Base-by-base conservation (phyloP, 805 yeast species). In the Yarrowia keelungensis region DNA sequence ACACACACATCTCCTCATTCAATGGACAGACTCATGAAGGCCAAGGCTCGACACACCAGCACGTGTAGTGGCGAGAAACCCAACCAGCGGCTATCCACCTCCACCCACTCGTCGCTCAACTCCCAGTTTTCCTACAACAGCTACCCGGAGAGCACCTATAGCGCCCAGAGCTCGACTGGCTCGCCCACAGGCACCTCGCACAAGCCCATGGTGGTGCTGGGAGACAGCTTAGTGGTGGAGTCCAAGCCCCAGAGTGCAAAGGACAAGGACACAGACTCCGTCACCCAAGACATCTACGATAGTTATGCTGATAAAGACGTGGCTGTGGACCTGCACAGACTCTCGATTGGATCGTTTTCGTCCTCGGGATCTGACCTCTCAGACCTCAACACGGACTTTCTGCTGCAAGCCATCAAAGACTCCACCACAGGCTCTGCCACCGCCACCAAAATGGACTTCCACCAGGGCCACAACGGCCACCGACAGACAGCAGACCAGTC, bases 1-100 rank as follows among this genome's bases (percentile, higher is more conserved):
- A 45, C 53, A 16, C 19, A 1, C 14, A 10, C 4, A 22, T 7
- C 39, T 22, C 38, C 16, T 22, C 39, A 41, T 11, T 22, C 49
- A 58, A 58, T 62, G 67, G 67, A 62, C 45, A 47, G 67, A 62
- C 67, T 62, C 47, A 62, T 62, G 67, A 62, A 62, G 47, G 67
- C 67, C 46, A 47, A 49, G 39, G 67, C 54, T 15, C n/a, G 67
- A 43, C 65, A 59, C 65, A n/a, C 65, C 5, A 26, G 42, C 26
- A 8, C 56, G 41, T n/a, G 54, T 19, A n/a, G 10, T 15, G 19
- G 43, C 56, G 45, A 38, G 10, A 35, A 41, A n/a, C 38, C 39
- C 26, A 26, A 53, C 19, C 47, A 19, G 32, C 45, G 67, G 10
- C 47, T 62, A 8, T 62, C 67, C 15, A 62, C 67, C 9, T 62